phyloP scores from a whole-genome alignment of 176 grass and related monocot species.

The Triticum urartu region DNA sequence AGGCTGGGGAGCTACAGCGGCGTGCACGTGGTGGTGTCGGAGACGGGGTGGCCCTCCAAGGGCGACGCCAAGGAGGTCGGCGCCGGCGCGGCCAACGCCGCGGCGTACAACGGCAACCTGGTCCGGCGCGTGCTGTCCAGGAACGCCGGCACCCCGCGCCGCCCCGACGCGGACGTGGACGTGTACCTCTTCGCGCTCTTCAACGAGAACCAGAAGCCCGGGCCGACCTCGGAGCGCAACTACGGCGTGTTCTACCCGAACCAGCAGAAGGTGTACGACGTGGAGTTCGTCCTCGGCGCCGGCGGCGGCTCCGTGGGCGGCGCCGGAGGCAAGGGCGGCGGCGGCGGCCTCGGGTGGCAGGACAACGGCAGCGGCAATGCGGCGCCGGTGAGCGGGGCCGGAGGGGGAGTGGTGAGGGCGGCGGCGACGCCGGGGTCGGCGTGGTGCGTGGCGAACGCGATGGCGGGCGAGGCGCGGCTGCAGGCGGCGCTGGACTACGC shows the following conservation, averaged over 20 bases:
- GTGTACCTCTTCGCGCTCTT: slow-evolving; percentile 96
- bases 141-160: slow-evolving; percentile 69
- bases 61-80: slow-evolving; percentile 61
- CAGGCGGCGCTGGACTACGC: slow-evolving; percentile 79
- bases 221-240: slow-evolving; percentile 78
- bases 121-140: slow-evolving; percentile 76
- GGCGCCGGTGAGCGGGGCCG: neutral
- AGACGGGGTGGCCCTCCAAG: slow-evolving; percentile 97
- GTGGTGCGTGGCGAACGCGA: slow-evolving; percentile 88
- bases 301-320: neutral
- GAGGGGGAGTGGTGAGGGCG: too few species aligned
- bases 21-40: slow-evolving; percentile 71
- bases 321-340: neutral
- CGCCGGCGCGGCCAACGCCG: slow-evolving; percentile 53
- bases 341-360: slow-evolving; percentile 46
- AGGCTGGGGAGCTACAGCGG: slow-evolving; percentile 39
- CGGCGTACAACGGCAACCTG: slow-evolving; percentile 86
- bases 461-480: slow-evolving; percentile 45
- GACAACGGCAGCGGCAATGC: slow-evolving; percentile 25
- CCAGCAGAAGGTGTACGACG: slow-evolving; percentile 91
- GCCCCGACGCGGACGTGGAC: slow-evolving; percentile 72
- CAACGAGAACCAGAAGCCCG: slow-evolving; percentile 99
- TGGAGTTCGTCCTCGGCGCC: slow-evolving; percentile 64
- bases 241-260: slow-evolving; percentile 91
- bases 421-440: slow-evolving; percentile 49